A percentile compares a stretch with the other conserved stretches of the same genome.
Conservation (phyloP, 371 early-diverging fungal species). For the Mortierella sp. region DNA sequence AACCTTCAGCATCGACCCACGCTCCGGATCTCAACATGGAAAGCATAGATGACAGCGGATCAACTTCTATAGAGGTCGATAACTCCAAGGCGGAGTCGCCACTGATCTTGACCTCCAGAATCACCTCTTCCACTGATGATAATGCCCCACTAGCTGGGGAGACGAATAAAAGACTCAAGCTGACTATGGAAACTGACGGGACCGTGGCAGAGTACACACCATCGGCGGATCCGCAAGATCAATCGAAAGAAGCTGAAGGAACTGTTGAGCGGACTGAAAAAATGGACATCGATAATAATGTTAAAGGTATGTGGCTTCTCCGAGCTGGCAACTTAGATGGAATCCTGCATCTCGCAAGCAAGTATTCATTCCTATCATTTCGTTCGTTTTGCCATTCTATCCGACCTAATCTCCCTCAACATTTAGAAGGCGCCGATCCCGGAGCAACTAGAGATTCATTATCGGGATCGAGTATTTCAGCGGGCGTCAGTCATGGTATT, state of each 20-base stretch:
- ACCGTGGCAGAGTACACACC: constrained; percentile 25
- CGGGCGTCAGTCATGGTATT: background rate
- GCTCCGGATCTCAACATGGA: no score
- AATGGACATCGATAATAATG: constrained; percentile 18
- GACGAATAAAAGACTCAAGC: constrained; percentile 39
- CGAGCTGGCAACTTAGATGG: background rate
- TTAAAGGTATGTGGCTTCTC: constrained; percentile 7
- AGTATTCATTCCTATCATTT: background rate
- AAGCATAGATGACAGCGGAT: background rate
- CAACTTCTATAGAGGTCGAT: constrained; percentile 24
- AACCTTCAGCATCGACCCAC: constrained; percentile 1
- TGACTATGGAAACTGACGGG: constrained; percentile 26
- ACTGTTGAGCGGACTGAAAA: constrained; percentile 32
- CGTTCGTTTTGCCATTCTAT: no score
- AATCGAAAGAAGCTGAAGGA: constrained; percentile 31
- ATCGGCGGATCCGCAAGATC: constrained; percentile 35
- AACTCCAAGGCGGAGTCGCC: background rate
- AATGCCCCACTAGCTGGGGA: constrained; percentile 2
- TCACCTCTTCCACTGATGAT: background rate
- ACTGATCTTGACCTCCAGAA: background rate
- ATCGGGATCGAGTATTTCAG: background rate
- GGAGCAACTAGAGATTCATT: background rate
- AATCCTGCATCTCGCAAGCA: background rate
- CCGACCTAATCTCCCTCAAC: background rate
- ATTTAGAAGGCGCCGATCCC: background rate